Percentiles rank a stretch among this genome's conserved stretches.
These are phyloP conservation scores for Amesomyces nigricolor DNA, from an alignment of 2,329 filamentous ascomycete genomes.

Conservation along the genomic window DNA sequence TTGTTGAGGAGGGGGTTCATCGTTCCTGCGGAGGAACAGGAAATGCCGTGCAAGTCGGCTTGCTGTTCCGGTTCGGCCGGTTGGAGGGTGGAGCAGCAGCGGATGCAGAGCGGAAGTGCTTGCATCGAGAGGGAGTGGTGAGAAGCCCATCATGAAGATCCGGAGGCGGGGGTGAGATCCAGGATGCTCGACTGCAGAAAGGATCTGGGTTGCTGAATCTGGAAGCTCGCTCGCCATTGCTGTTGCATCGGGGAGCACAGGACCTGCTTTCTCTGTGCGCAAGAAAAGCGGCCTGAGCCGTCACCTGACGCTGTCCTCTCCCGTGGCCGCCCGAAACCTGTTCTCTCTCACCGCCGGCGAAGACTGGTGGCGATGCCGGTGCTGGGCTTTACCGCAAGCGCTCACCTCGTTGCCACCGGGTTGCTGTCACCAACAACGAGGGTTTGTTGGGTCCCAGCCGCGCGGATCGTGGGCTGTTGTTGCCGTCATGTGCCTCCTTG, in stretches of 20 bases:
- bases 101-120: not conserved
- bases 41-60: not conserved
- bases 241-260: constrained; percentile 3
- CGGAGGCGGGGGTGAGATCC: constrained; percentile 1
- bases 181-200: constrained; percentile 1
- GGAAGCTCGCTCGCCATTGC: not conserved
- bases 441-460: not conserved
- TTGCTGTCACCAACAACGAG: not conserved
- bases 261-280: constrained; percentile 1
- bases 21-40: not conserved
- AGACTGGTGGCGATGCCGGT: constrained; percentile 1
- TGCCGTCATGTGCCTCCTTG: constrained; percentile 20
- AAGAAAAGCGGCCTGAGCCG: not conserved
- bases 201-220: constrained; percentile 9
- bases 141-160: constrained; percentile 5
- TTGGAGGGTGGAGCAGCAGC: not conserved
- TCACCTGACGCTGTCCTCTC: constrained; percentile 5
- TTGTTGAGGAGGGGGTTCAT: not conserved
- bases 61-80: constrained; percentile 1
- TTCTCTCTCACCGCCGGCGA: constrained; percentile 12
- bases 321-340: constrained; percentile 3
- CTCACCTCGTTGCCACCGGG: not conserved
- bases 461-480: constrained; percentile 10
- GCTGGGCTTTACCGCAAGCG: constrained; percentile 5
- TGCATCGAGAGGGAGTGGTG: not conserved